phyloP scores from a whole-genome alignment of 805 yeast genomes.

The Yamadazyma tumulicola region DNA sequence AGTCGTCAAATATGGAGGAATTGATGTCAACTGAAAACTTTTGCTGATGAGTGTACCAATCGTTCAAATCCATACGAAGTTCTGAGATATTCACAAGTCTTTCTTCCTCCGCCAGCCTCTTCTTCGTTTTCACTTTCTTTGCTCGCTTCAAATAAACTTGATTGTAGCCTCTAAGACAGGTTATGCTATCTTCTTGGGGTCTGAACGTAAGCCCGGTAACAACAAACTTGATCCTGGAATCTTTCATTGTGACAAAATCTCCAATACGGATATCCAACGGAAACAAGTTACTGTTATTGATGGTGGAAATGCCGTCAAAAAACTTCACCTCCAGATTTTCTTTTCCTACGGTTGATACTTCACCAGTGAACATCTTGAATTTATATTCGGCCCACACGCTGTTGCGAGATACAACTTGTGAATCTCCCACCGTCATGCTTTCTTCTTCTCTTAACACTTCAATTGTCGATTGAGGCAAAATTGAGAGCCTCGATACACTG shows the following conservation, averaged over 20 bases:
- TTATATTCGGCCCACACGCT: constrained; percentile 56
- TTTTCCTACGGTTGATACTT: constrained; percentile 23
- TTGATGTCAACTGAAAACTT: constrained; percentile 18
- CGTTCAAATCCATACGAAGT: constrained; percentile 36
- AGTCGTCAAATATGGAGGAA: constrained; percentile 15
- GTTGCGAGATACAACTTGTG: constrained; percentile 7
- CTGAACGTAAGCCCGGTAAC: constrained; percentile 43
- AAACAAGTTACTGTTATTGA: constrained; percentile 36
- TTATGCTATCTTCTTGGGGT: constrained; percentile 26
- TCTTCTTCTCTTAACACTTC: constrained; percentile 11
- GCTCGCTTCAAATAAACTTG: constrained; percentile 35
- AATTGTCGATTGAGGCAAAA: no score
- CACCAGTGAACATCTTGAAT: constrained; percentile 51
- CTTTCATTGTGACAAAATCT: constrained; percentile 42
- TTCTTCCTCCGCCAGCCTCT: constrained; percentile 12
- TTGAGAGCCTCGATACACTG: no score
- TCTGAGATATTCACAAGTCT: constrained; percentile 25
- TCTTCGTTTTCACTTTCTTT: constrained; percentile 8
- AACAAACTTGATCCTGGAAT: constrained; percentile 24
- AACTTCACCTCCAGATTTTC: constrained; percentile 36
- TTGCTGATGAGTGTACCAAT: constrained; percentile 38
- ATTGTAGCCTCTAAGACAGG: constrained; percentile 63
- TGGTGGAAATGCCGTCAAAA: constrained; percentile 32
- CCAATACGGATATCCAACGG: constrained; percentile 57
- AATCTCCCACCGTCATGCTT: constrained; percentile 10